Evolutionary conservation across 345 rosid genomes (phyloP), one percentile per base, ranked within the genome.

Genomic region (Dipteronia sinensis): DNA sequence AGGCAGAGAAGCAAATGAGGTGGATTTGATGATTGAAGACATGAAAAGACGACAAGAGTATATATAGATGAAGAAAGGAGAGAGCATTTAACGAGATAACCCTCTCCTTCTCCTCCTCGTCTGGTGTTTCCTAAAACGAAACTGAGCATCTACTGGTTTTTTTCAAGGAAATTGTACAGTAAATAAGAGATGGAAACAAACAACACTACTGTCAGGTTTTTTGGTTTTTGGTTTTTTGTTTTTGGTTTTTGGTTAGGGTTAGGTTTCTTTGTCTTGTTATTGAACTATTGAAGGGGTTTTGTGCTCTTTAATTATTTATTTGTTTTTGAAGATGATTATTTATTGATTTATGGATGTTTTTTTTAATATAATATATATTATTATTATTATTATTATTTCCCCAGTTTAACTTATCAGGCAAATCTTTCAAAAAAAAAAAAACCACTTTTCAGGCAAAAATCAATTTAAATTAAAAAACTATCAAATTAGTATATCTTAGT

Each of bases 1-100:
- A 78, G 56, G 63, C 74, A 81, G 63, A 82, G 84, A 80, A 79
- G 69, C 73, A 71, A 79, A 42, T 79, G 76, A 83, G 55, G 76
- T 74, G 78, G 23, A 11, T 47, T 16, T 69, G 82, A 69, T 69
- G 88, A 88, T 62, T 79, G 93, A 84, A 95, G 97, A 90, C 98
- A 93, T 95, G 95, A 89, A 93, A 67, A 13, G 65, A 89, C n/a
- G 64, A 72, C 81, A 46, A 67, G 67, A 22, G 67, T 9, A 46
- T 77, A 56, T 67, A 65, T 53, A 73, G 69, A 56, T 55, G 25
- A 56, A 62, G 75, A 76, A 56, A 70, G 75, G 81, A 85, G 85
- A 85, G 92, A 89, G 89, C 90, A 88, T 84, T 85, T 84, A 84
- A 82, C 67, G 74, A 73, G 69, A 59, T 75, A 77, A 85, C 82